Base-by-base conservation (phyloP, 169 alveolate genomes). In the Plasmodium falciparum region DNA sequence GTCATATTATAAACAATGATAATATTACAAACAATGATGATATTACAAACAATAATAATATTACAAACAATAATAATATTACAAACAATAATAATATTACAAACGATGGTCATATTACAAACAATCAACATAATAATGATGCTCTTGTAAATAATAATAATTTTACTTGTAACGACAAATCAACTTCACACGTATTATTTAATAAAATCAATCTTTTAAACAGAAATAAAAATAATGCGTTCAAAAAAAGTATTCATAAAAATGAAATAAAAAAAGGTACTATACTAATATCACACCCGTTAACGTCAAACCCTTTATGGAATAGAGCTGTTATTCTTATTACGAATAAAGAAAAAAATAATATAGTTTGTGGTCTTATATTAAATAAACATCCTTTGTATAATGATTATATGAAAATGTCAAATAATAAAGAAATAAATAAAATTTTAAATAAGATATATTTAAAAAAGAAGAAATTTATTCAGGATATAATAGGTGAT, bases 361-460 rank as follows among this genome's bases (percentile, higher is more conserved):
- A 83, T 73, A 49, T 83, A 15, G 91, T 83, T 12, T 83, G 83
- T 58, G 91, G 91, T 12, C 45, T 83, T 26, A 83, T 83, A 5
- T 54, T 83, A 67, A 83, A 83, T 8, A 83, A 83, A 49, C 91
- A 83, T 69, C 91, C 91, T 26, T 56, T 83, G 29, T 83, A 83
- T 17, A 83, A 49, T 17, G 56, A 72, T 62, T 56, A 67, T 15
- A 63, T 69, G 69, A 73, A 73, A 1, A 20, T 83, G 5, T 29
- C 83, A 15, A 83, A 67, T 26, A 73, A 83, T 3, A 83, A 22
- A 56, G 74, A 69, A 43, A 20, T 83, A 13, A 22, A 39, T 1
- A 83, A 69, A 56, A 83, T 69, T 33, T 43, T 83, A 24, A 83
- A 69, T 17, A 83, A 69, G 5, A 49, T 83, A 11, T 83, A 69